phyloP scores from a whole-genome alignment of 352 stramenopile species.

The Aphanomyces euteiches region DNA sequence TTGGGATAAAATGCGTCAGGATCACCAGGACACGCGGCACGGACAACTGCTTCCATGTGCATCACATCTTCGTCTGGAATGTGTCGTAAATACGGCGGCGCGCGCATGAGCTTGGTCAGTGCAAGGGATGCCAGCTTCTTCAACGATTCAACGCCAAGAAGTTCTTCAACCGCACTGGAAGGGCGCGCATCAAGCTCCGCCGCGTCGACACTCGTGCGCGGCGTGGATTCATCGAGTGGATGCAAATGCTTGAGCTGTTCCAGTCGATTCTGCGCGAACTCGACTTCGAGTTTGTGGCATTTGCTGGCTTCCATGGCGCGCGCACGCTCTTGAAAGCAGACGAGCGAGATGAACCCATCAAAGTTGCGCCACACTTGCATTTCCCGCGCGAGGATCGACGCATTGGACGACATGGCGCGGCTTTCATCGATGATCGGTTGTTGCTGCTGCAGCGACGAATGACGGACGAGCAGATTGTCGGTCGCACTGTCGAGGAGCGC shows the following conservation, averaged over 20 bases:
- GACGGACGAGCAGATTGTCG: constrained; percentile 48
- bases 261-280: constrained; percentile 50
- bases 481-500: constrained; percentile 62
- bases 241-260: constrained; percentile 47
- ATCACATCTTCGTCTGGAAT: constrained; percentile 59
- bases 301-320: constrained; percentile 56
- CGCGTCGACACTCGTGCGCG: background rate
- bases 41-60: constrained; percentile 53
- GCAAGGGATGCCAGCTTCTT: constrained; percentile 56
- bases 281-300: constrained; percentile 51
- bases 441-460: background rate
- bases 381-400: constrained; percentile 17
- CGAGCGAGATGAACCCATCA: constrained; percentile 59
- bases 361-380: constrained; percentile 62
- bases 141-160: constrained; percentile 51
- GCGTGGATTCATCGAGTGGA: constrained; percentile 36
- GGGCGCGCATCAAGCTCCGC: background rate
- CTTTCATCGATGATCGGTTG: constrained; percentile 37
- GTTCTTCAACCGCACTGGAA: constrained; percentile 10
- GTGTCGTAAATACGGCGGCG: constrained; percentile 72
- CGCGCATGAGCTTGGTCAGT: constrained; percentile 53
- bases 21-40: constrained; percentile 49
- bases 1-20: constrained; percentile 38
- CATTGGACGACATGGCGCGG: constrained; percentile 24
- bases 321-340: constrained; percentile 56